Percentiles rank a stretch among this genome's conserved stretches.
phyloP scores from a whole-genome alignment of 202 grass and related monocot genomes.

The Setaria viridis region DNA sequence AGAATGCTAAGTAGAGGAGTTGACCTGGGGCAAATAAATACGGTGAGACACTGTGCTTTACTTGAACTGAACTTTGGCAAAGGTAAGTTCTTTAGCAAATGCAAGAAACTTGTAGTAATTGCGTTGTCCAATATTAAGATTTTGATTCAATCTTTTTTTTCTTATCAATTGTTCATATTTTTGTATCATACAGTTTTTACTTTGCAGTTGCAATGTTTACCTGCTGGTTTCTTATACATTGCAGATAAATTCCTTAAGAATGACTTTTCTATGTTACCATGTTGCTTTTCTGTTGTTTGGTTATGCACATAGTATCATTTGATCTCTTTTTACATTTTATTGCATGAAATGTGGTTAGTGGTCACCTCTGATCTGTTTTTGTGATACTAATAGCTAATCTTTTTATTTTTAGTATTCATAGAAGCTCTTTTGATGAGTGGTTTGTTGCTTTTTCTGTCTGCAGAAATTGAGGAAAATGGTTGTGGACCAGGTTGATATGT shows the following conservation, averaged over 20 bases:
- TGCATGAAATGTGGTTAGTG: background rate
- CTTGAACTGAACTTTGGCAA: conserved; percentile 24
- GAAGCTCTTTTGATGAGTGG: conserved; percentile 1
- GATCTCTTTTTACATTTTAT: background rate
- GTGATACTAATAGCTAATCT: background rate
- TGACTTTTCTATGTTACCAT: background rate
- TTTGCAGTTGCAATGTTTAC: background rate
- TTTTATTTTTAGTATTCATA: background rate
- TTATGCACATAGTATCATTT: conserved; percentile 12
- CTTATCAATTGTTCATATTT: background rate
- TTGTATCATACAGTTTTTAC: background rate
- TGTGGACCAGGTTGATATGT: conserved; percentile 70
- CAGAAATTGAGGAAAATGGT: conserved; percentile 93
- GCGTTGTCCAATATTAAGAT: conserved; percentile 5
- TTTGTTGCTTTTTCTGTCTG: conserved; percentile 36
- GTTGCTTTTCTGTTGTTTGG: background rate
- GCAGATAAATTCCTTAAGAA: background rate
- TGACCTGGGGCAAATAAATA: conserved; percentile 89
- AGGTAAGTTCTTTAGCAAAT: background rate
- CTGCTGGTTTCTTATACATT: background rate
- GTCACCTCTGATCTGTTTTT: background rate
- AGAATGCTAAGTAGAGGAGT: conserved; percentile 88
- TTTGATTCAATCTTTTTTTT: conserved; percentile 2
- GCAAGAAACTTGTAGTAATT: background rate
- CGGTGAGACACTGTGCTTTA: conserved; percentile 58